Conservation (phyloP, 768 basidiomycete species). For the Asterophora lycoperdoides region DNA sequence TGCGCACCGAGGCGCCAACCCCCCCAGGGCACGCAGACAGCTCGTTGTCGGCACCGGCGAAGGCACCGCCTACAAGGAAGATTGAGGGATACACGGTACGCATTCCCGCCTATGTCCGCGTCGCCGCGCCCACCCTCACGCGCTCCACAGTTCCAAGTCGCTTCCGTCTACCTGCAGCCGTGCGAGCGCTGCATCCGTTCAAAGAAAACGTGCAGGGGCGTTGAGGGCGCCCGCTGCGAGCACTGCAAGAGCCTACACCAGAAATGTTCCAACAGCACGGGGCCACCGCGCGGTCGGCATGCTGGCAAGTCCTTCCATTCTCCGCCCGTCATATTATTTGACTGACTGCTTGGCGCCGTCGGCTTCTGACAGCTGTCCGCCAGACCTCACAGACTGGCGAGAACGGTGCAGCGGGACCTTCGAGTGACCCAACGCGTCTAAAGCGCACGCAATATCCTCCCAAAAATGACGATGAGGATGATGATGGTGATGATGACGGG, state of each 20-base stretch:
- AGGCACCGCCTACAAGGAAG: conserved; percentile 22
- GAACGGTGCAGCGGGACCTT: conserved; percentile 3
- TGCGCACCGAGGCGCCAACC: conserved; percentile 20
- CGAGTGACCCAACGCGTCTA: conserved; percentile 17
- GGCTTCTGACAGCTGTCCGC: conserved; percentile 9
- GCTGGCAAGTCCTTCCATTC: conserved; percentile 24
- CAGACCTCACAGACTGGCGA: conserved; percentile 7
- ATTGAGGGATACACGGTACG: conserved; percentile 23
- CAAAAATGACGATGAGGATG: conserved; percentile 32
- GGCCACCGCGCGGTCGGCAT: conserved; percentile 38
- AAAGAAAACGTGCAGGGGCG: conserved; percentile 38
- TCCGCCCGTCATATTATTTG: background rate
- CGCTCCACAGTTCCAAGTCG: conserved; percentile 10
- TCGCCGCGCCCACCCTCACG: conserved; percentile 2
- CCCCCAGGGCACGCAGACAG: conserved; percentile 3
- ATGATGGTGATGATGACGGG: conserved; percentile 32
- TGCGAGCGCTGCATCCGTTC: conserved; percentile 44
- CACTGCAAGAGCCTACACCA: conserved; percentile 44
- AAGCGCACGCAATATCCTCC: conserved; percentile 20
- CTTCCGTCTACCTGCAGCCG: conserved; percentile 32
- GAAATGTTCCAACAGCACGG: conserved; percentile 43
- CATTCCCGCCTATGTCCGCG: background rate
- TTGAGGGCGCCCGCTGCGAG: conserved; percentile 41
- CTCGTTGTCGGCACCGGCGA: conserved; percentile 18
- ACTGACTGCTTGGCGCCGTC: conserved; percentile 2